Evolutionary conservation across 208 protist species (phyloP).

Genomic region (Trypanosoma brucei): DNA sequence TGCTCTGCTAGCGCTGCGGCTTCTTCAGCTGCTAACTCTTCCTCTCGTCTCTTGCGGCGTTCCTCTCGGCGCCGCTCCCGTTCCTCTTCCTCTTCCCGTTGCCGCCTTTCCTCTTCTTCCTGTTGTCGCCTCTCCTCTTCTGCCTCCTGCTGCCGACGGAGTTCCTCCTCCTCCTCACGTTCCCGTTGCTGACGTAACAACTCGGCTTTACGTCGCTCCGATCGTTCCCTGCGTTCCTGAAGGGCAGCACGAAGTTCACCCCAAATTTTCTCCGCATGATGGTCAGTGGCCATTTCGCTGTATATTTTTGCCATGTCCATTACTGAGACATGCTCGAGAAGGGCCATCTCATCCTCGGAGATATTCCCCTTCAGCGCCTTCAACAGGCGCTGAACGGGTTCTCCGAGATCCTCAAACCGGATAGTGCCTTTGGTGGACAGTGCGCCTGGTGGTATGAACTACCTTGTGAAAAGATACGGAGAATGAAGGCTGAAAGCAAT

Average conservation of each 20-base stretch:
- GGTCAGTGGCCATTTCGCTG: constrained; percentile 55
- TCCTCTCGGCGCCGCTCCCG: constrained; percentile 37
- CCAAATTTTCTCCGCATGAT: constrained; percentile 76
- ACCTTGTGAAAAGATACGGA: not conserved
- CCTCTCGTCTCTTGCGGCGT: constrained; percentile 28
- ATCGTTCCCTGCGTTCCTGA: constrained; percentile 33
- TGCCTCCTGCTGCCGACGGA: constrained; percentile 23
- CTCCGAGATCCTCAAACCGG: constrained; percentile 80
- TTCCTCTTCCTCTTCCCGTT: constrained; percentile 27
- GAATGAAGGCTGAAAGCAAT: not conserved
- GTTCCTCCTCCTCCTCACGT: constrained; percentile 1
- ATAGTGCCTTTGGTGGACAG: constrained; percentile 40
- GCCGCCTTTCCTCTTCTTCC: constrained; percentile 40
- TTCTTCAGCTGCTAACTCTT: constrained; percentile 25
- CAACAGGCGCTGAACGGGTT: constrained; percentile 78
- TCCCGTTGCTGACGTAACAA: not conserved
- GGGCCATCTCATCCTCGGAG: constrained; percentile 70
- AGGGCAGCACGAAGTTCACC: constrained; percentile 51
- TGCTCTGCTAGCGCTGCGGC: constrained; percentile 24
- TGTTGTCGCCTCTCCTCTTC: constrained; percentile 21
- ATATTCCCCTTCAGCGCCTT: constrained; percentile 54
- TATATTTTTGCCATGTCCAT: constrained; percentile 88
- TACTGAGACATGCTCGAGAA: constrained; percentile 77
- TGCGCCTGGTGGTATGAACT: constrained; percentile 1
- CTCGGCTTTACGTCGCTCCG: not conserved